Conservation (phyloP, 257 asterid species). For the Sherardia arvensis region DNA sequence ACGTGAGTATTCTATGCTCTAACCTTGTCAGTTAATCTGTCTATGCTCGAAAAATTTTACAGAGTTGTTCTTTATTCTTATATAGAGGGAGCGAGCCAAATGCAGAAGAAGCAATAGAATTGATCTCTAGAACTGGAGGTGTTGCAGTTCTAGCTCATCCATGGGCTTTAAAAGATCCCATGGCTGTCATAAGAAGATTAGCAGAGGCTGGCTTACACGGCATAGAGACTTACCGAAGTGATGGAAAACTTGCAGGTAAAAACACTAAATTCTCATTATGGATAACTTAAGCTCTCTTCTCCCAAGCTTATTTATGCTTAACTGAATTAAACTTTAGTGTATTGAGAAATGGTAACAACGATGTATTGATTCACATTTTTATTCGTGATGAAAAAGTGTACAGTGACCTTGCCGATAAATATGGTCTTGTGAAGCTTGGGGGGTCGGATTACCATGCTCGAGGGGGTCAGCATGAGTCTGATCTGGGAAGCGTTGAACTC, state of each 20-base stretch:
- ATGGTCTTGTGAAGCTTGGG: slow-evolving; percentile 76
- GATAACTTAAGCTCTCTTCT: neutral
- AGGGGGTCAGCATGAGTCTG: slow-evolving; percentile 84
- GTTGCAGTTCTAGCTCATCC: slow-evolving; percentile 96
- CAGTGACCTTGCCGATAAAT: slow-evolving; percentile 70
- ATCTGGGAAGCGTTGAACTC: slow-evolving; percentile 65
- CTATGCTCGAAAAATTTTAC: neutral
- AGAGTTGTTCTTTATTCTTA: slow-evolving; percentile 5
- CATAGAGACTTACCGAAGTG: slow-evolving; percentile 84
- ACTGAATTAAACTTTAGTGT: neutral
- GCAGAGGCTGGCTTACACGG: slow-evolving; percentile 87
- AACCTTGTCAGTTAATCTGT: slow-evolving; percentile 3
- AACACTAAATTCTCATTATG: neutral
- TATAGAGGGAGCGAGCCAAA: slow-evolving; percentile 88
- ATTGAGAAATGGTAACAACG: too few species aligned
- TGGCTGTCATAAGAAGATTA: slow-evolving; percentile 53
- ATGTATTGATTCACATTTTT: slow-evolving; percentile 1
- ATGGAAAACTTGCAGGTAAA: slow-evolving; percentile 79
- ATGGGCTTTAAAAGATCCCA: slow-evolving; percentile 86
- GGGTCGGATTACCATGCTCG: slow-evolving; percentile 95
- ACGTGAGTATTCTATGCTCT: slow-evolving; percentile 38
- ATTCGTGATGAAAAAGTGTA: slow-evolving; percentile 40
- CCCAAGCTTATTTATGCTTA: neutral
- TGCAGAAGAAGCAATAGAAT: slow-evolving; percentile 67
- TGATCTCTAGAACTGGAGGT: slow-evolving; percentile 87